These are phyloP conservation scores for Calocybe cyanea DNA, from an alignment of 768 basidiomycete species.

Conservation along the genomic window DNA sequence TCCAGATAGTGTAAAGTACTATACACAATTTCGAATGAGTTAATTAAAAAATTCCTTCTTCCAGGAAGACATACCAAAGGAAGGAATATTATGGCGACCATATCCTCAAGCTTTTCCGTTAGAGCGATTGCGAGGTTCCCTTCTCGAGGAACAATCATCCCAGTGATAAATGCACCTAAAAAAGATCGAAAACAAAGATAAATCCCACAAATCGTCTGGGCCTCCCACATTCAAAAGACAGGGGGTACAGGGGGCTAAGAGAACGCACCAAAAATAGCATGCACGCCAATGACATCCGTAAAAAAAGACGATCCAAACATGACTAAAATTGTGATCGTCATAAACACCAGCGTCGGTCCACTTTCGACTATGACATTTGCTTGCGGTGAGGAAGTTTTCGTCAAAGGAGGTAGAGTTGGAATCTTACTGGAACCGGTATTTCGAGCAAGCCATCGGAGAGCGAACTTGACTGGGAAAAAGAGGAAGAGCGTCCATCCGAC, in stretches of 20 bases:
- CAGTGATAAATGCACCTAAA: slow-evolving; percentile 76
- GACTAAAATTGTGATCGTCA: slow-evolving; percentile 78
- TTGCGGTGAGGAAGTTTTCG: not conserved
- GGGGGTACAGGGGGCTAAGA: too few relatives aligned
- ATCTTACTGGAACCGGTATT: slow-evolving; percentile 67
- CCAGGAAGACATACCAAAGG: slow-evolving; percentile 53
- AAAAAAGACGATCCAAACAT: slow-evolving; percentile 89
- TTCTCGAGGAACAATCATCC: slow-evolving; percentile 80
- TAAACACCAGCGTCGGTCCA: slow-evolving; percentile 84
- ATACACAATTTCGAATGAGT: not conserved
- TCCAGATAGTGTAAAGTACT: slow-evolving; percentile 94
- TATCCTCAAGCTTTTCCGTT: slow-evolving; percentile 96
- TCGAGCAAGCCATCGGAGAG: slow-evolving; percentile 68
- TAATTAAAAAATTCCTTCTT: not conserved
- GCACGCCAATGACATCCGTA: slow-evolving; percentile 89
- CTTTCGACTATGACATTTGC: slow-evolving; percentile 44
- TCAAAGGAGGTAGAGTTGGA: not conserved
- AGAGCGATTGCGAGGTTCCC: slow-evolving; percentile 82
- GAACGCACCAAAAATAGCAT: slow-evolving; percentile 77
- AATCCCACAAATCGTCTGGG: not conserved
- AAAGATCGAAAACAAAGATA: not conserved
- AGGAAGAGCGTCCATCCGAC: slow-evolving; percentile 80
- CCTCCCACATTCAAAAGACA: too few relatives aligned
- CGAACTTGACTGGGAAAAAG: slow-evolving; percentile 58
- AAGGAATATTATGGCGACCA: slow-evolving; percentile 86